These are phyloP conservation scores for Penicillium psychrofluorescens DNA, from an alignment of 495 filamentous ascomycete species.

Conservation along the genomic window DNA sequence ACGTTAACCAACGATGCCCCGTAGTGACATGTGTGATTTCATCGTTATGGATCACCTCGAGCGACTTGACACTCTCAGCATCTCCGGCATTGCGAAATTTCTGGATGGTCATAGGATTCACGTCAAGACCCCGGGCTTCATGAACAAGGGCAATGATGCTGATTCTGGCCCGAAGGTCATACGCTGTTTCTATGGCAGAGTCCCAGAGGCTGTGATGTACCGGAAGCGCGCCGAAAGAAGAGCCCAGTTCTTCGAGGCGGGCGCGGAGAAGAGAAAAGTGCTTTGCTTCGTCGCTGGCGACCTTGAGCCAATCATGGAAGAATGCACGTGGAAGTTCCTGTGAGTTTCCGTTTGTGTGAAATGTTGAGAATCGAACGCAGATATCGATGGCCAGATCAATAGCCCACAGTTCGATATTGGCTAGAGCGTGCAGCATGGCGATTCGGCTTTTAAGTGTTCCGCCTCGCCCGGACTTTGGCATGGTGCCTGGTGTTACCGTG, in stretches of 20 bases:
- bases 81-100: conserved; percentile 44
- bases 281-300: conserved; percentile 47
- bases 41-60: conserved; percentile 46
- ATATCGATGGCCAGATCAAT: conserved; percentile 51
- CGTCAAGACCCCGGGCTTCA: conserved; percentile 45
- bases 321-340: conserved; percentile 39
- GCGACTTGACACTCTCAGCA: conserved; percentile 32
- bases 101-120: conserved; percentile 47
- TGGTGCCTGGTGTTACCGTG: conserved; percentile 33
- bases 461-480: conserved; percentile 36
- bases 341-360: conserved; percentile 26
- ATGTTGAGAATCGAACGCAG: conserved; percentile 43
- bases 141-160: conserved; percentile 47
- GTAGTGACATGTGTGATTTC: conserved; percentile 51
- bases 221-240: conserved; percentile 41
- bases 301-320: conserved; percentile 49
- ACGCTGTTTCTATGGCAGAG: conserved; percentile 37
- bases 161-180: conserved; percentile 44
- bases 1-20: conserved; percentile 45
- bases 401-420: conserved; percentile 49
- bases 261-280: conserved; percentile 46
- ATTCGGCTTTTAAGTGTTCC: conserved; percentile 43
- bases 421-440: conserved; percentile 44
- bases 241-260: conserved; percentile 42
- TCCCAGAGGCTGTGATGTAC: conserved; percentile 47